A percentile compares a stretch with the other conserved stretches of the same genome.
Conservation (phyloP, 2,329 filamentous ascomycete species). For the Rhynchosporium graminicola region DNA sequence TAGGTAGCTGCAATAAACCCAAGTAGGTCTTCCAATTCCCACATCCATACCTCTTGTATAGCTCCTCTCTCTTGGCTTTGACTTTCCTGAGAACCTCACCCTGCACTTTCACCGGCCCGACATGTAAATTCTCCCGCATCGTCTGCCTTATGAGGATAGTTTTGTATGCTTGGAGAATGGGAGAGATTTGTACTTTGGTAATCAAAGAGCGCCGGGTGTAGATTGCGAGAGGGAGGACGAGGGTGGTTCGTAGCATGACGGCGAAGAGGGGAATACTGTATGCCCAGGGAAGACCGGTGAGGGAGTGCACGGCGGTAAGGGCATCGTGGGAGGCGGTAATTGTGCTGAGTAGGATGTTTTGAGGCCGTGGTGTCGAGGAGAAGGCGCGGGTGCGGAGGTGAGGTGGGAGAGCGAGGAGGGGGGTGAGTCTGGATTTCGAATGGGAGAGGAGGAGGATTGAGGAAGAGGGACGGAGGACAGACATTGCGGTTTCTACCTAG, state of each 20-base stretch:
- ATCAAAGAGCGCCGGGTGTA: slow-evolving; percentile 44
- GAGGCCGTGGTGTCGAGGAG: slow-evolving; percentile 48
- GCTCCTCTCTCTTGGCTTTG: slow-evolving; percentile 31
- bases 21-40: slow-evolving; percentile 40
- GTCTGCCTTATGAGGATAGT: slow-evolving; percentile 35
- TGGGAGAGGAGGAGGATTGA: slow-evolving; percentile 6
- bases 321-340: slow-evolving; percentile 46
- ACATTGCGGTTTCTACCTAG: not conserved
- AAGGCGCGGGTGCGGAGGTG: slow-evolving; percentile 48
- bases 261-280: slow-evolving; percentile 56
- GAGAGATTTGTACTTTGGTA: slow-evolving; percentile 47
- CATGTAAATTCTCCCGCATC: slow-evolving; percentile 32
- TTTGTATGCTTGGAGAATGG: slow-evolving; percentile 45
- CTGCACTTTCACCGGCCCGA: slow-evolving; percentile 30
- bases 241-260: slow-evolving; percentile 48
- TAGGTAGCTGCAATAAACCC: slow-evolving; percentile 45
- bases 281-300: slow-evolving; percentile 54
- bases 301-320: slow-evolving; percentile 52
- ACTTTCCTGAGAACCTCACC: slow-evolving; percentile 29
- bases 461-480: slow-evolving; percentile 1
- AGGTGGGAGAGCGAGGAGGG: slow-evolving; percentile 32
- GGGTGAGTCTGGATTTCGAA: not conserved
- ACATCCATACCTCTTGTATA: slow-evolving; percentile 43
- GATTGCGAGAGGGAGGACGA: slow-evolving; percentile 51
- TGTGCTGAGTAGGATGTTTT: slow-evolving; percentile 43